phyloP scores from a whole-genome alignment of 129 eudicot genomes.

The Gnaphalium uliginosum region DNA sequence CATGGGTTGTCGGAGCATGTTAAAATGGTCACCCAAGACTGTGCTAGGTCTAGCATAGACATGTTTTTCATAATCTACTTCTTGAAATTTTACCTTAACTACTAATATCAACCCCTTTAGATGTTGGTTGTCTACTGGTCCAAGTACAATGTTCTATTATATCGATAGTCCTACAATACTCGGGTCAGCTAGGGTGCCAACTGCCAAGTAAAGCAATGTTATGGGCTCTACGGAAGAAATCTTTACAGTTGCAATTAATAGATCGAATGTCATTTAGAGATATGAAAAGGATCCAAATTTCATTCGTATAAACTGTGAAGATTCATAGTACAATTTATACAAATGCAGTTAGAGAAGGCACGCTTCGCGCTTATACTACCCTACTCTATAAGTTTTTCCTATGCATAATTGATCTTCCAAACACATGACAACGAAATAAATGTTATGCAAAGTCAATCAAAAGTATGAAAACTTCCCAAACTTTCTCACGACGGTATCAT shows the following conservation, averaged over 20 bases:
- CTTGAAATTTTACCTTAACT: too few relatives aligned
- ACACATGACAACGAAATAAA: background rate
- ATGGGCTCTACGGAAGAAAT: background rate
- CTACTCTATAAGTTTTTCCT: background rate
- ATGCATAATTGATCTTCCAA: background rate
- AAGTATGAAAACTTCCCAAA: constrained; percentile 1
- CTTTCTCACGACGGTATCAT: constrained; percentile 8
- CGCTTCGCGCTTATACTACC: background rate
- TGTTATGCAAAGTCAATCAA: constrained; percentile 11
- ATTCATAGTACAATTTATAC: background rate
- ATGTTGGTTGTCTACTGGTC: background rate
- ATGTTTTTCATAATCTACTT: background rate
- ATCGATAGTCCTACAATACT: background rate
- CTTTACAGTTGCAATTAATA: background rate
- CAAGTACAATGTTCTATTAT: background rate
- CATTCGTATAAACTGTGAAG: too few relatives aligned
- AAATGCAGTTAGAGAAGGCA: background rate
- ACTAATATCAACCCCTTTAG: too few relatives aligned
- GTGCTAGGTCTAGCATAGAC: background rate
- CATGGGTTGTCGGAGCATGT: background rate
- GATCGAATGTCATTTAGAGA: background rate
- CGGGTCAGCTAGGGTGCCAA: background rate
- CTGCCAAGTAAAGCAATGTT: background rate
- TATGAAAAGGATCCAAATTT: background rate
- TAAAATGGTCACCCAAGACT: background rate